Percentiles rank a stretch among this genome's conserved stretches.
Evolutionary conservation across 305 asterid species (phyloP).

Genomic region (Stenogyne calaminthoides): DNA sequence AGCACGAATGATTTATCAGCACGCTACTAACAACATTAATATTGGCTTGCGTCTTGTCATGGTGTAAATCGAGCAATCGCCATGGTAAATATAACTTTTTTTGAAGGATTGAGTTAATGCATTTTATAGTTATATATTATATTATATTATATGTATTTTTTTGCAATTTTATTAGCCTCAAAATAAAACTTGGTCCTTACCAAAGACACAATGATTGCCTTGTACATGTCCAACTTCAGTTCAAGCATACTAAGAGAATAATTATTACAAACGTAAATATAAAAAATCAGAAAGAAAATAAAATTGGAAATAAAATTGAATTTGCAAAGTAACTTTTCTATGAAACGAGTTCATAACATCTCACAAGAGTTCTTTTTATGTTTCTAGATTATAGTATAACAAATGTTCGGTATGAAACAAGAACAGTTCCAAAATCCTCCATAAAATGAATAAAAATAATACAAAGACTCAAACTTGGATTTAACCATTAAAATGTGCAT

Average conservation of each 20-base stretch:
- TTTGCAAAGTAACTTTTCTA: background rate
- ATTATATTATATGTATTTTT: background rate
- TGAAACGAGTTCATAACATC: background rate
- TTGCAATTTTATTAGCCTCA: no score
- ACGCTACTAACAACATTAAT: background rate
- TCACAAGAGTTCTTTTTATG: background rate
- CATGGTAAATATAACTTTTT: background rate
- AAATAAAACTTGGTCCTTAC: background rate
- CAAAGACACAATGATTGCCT: background rate
- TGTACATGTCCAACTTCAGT: background rate
- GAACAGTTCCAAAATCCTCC: constrained; percentile 22
- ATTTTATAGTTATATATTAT: background rate
- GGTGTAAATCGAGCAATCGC: background rate
- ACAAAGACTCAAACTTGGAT: constrained; percentile 25
- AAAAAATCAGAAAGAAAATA: background rate
- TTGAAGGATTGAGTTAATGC: background rate
- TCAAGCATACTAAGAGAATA: background rate
- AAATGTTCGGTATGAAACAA: background rate
- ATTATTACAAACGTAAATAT: background rate
- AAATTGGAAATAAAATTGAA: background rate
- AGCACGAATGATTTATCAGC: background rate
- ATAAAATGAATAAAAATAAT: constrained; percentile 33
- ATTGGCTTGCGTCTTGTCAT: background rate
- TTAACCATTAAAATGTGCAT: background rate
- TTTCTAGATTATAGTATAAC: background rate